Conservation (phyloP, 805 yeast genomes). For the Saccharomycopsis guyanensis region DNA sequence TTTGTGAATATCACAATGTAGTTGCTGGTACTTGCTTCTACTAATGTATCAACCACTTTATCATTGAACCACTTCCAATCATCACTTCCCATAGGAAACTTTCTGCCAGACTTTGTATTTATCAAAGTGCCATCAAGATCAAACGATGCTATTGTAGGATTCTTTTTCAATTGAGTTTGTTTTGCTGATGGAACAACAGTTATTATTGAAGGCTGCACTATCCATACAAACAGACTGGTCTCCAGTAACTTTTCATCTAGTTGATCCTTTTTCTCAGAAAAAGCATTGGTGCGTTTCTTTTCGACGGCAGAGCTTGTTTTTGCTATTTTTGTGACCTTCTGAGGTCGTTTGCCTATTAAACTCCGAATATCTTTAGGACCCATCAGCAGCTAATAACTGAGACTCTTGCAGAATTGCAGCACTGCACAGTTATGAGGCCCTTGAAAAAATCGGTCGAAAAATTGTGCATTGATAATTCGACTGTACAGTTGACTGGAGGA, state of each 20-base stretch:
- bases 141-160: slow-evolving; percentile 34
- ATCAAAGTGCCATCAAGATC: slow-evolving; percentile 83
- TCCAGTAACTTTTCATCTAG: too few species aligned
- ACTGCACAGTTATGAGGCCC: too few species aligned
- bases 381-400: too few species aligned
- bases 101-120: slow-evolving; percentile 51
- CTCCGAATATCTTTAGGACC: neutral
- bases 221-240: neutral
- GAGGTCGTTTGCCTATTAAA: neutral
- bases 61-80: slow-evolving; percentile 73
- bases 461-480: too few species aligned
- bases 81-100: slow-evolving; percentile 46
- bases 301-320: too few species aligned
- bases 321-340: neutral
- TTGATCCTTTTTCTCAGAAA: too few species aligned
- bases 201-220: neutral
- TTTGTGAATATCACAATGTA: slow-evolving; percentile 69
- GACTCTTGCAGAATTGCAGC: too few species aligned
- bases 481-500: too few species aligned
- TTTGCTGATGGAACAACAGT: neutral
- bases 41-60: slow-evolving; percentile 24
- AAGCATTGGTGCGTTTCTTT: too few species aligned
- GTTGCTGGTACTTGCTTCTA: slow-evolving; percentile 22
- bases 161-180: neutral
- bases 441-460: too few species aligned